phyloP scores from a whole-genome alignment of 2,329 filamentous ascomycete genomes.

The Aspergillus carbonarius region DNA sequence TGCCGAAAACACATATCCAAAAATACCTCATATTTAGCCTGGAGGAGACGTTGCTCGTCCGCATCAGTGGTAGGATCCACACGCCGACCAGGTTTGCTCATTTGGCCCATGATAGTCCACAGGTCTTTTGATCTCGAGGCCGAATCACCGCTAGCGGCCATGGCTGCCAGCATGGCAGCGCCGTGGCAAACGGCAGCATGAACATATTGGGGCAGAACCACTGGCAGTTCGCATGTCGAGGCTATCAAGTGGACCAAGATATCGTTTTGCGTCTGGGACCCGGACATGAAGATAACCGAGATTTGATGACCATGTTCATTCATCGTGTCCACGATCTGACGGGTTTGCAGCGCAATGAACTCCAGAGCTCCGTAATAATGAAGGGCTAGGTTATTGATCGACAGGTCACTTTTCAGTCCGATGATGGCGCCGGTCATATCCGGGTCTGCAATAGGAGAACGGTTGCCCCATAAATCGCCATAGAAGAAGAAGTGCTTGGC shows the following conservation, averaged over 20 bases:
- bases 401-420: conserved; percentile 79
- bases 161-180: conserved; percentile 90
- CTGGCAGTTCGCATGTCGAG: conserved; percentile 68
- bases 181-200: conserved; percentile 91
- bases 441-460: conserved; percentile 83
- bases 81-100: background rate
- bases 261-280: conserved; percentile 89
- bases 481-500: conserved; percentile 77
- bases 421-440: conserved; percentile 87
- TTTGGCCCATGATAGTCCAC: background rate
- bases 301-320: conserved; percentile 82
- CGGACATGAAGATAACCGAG: conserved; percentile 92
- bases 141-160: conserved; percentile 75
- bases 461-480: conserved; percentile 90
- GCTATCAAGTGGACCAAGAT: conserved; percentile 74
- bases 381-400: conserved; percentile 76
- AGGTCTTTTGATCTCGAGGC: background rate
- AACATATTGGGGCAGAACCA: conserved; percentile 84
- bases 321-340: conserved; percentile 89
- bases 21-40: conserved; percentile 88
- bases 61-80: conserved; percentile 62
- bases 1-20: conserved; percentile 82
- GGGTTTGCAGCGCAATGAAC: conserved; percentile 92
- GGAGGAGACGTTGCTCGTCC: conserved; percentile 71
- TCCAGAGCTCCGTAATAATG: conserved; percentile 95